Evolutionary conservation across 305 asterid species (phyloP), one percentile per base, ranked within the genome.

Genomic region (Fraxinus nigra): DNA sequence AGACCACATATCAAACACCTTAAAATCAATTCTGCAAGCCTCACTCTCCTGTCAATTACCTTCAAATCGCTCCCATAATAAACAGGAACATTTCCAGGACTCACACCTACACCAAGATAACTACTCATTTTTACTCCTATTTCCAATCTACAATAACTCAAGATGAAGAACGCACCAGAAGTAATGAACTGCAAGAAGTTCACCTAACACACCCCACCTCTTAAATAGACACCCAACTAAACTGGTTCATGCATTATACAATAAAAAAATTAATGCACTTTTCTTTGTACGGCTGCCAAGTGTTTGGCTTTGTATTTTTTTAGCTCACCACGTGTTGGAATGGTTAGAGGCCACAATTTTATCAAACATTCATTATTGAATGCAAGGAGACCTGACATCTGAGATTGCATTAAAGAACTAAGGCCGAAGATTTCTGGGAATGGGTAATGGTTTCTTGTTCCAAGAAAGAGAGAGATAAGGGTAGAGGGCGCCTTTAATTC

Each of bases 1-100:
- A 93, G 82, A 18, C 80, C 95, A 78, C 91, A 91, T n/a, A 93
- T 91, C 30, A 90, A 22, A 87, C 97, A 90, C 72, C 99, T 92
- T 84, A 96, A 80, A 56, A 86, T 81, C 85, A 96, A 67, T 56
- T 96, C 98, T 0, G 87, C 91, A 20, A 92, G 70, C 85, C 92
- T 92, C 73, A 94, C 90, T 85, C 93, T 90, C 59, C 87, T 82
- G 84, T 94, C 99, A 70, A 91, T 79, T 73, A 90, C 90, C 92
- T 90, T 91, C 87, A 92, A 77, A 81, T 89, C 88, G 90, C 90
- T 91, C 18, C 93, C 95, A 86, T 93, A 95, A 85, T 81, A 92
- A 2, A 91, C 95, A 1, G 98, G 95, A 79, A 95, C 97, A 90
- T 88, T 91, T 14, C 99, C 97, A 13, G 99, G 98, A 46, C 99